These are phyloP conservation scores for Debaryomycetaceae sp. DNA, from an alignment of 1,139 yeast species.

Conservation along the genomic window DNA sequence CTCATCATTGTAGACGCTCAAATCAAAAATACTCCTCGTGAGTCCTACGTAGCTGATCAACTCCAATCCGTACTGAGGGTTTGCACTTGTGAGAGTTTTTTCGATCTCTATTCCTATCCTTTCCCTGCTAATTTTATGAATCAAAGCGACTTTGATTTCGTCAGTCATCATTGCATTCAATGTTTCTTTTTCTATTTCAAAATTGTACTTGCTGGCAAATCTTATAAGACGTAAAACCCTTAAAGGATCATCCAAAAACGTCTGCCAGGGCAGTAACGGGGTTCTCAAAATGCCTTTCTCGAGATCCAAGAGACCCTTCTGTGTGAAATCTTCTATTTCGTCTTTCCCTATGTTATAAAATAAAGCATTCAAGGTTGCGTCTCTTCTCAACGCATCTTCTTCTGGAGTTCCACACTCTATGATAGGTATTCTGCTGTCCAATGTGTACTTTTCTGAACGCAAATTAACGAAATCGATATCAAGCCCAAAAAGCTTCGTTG, in stretches of 20 bases:
- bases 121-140: slow-evolving; percentile 80
- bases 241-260: slow-evolving; percentile 91
- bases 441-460: slow-evolving; percentile 81
- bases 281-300: slow-evolving; percentile 71
- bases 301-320: slow-evolving; percentile 69
- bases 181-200: slow-evolving; percentile 58
- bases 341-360: slow-evolving; percentile 74
- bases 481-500: slow-evolving; percentile 75
- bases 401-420: slow-evolving; percentile 81
- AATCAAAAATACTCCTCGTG: slow-evolving; percentile 56
- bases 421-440: slow-evolving; percentile 76
- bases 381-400: slow-evolving; percentile 90
- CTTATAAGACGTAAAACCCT: slow-evolving; percentile 81
- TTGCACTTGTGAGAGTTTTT: slow-evolving; percentile 63
- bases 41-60: slow-evolving; percentile 56
- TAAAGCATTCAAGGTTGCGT: slow-evolving; percentile 89
- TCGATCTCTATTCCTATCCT: slow-evolving; percentile 84
- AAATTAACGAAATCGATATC: slow-evolving; percentile 92
- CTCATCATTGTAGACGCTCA: slow-evolving; percentile 26
- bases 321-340: slow-evolving; percentile 81
- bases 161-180: slow-evolving; percentile 62
- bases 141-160: slow-evolving; percentile 56
- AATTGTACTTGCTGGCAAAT: slow-evolving; percentile 79
- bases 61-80: slow-evolving; percentile 64
- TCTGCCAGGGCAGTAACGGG: slow-evolving; percentile 78